Base-by-base conservation (phyloP, 306 rosid species). In the Pyrus pyrifolia region DNA sequence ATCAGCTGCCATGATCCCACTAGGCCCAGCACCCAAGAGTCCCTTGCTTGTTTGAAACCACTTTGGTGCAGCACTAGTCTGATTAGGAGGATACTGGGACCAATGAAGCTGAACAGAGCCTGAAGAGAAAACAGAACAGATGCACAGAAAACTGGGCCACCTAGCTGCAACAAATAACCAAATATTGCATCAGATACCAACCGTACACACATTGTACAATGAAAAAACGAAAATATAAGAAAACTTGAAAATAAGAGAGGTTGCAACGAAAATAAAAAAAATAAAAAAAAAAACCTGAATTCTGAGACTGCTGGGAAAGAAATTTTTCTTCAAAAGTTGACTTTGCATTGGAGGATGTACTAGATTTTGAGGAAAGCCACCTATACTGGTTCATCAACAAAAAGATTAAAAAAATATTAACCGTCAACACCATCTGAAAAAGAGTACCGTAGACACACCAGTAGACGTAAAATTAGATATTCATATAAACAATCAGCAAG, bases 41-140 rank as follows among this genome's bases (percentile, higher is more conserved):
- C 99, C 99, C 84, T 92, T 92, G 85, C 99, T 95, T n/a, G 99
- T 92, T 84, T 84, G 82, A 80, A 95, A 95, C 99, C 99, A 95
- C 78, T 88, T 95, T 15, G 93, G 85, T 30, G 84, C 79, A 69
- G 88, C 62, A 71, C 83, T 85, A 80, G 78, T 89, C 83, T 89
- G 92, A 91, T 79, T 86, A 85, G 91, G 89, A 81, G 97, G 97
- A 97, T 97, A 91, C 81, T 92, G 99, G 60, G 97, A 89, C 99
- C 99, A 95, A 76, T 91, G 92, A 81, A 95, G 97, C 78, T 95
- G 99, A 82, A 95, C 90, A 74, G 97, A 95, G 78, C 99, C 99
- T 3, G 99, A 95, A 57, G 99, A 95, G 91, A 92, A 92, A 72
- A 95, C 97, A 22, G 99, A 92, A 87, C 99, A 95, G 79, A 88